phyloP scores from a whole-genome alignment of 176 grass and related monocot genomes.

The Cenchrus fungigraminus region DNA sequence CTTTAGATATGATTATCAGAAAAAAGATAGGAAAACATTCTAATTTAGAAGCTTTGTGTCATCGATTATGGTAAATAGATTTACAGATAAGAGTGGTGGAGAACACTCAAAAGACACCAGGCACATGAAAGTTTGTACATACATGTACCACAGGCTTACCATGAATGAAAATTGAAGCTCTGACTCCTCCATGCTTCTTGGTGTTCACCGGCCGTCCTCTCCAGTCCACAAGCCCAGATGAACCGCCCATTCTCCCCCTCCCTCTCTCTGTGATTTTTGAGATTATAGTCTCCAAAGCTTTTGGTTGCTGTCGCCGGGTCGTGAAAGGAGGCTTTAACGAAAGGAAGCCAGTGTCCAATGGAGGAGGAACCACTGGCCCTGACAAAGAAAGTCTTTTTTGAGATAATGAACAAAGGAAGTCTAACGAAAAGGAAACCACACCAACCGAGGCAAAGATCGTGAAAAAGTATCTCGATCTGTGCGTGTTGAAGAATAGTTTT shows the following conservation, averaged over 20 bases:
- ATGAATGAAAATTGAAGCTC: conserved; percentile 54
- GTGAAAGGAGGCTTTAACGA: neutral
- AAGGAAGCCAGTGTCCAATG: conserved; percentile 16
- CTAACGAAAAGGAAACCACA: too few species aligned
- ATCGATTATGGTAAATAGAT: neutral
- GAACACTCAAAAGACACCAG: neutral
- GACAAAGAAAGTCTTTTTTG: neutral
- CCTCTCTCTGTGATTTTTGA: too few species aligned
- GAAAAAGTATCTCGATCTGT: too few species aligned
- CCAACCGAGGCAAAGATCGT: too few species aligned
- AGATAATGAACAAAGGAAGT: too few species aligned
- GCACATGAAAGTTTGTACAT: too few species aligned
- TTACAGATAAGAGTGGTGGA: neutral
- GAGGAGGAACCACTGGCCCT: neutral
- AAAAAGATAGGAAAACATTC: neutral
- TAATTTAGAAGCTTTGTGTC: neutral
- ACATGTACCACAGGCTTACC: neutral
- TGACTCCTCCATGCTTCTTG: conserved; percentile 48
- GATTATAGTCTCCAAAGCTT: too few species aligned
- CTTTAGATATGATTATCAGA: neutral
- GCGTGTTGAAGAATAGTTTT: too few species aligned
- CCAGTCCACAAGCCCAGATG: conserved; percentile 50
- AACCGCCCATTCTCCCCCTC: conserved; percentile 24
- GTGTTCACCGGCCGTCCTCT: conserved; percentile 41
- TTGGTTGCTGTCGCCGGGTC: too few species aligned